Evolutionary conservation across 768 basidiomycete genomes (phyloP), one percentile per base, ranked within the genome.

Genomic region (Psilocybe cubensis): DNA sequence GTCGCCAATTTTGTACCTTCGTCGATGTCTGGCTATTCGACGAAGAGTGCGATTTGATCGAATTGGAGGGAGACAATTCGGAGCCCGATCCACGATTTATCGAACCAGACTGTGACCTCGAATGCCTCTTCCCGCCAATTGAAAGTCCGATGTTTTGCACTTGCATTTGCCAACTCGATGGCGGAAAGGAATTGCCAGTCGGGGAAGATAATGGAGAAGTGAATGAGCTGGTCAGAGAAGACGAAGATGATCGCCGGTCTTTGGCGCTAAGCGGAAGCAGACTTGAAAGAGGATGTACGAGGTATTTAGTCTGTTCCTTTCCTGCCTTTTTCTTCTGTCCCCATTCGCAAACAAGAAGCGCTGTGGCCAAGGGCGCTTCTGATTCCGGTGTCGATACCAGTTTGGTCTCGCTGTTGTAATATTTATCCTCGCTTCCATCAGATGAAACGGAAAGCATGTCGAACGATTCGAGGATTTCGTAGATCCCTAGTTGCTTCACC

Each of bases 401-500:
- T n/a, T 17, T 38, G 7, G 35, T 17, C n/a, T 38, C 35, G 8
- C 5, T 14, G 1, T 38, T n/a, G 2, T 38, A 1, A n/a, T 12
- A n/a, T 5, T 38, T 38, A 14, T 12, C 35, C 5, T 38, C 35
- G n/a, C 35, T 14, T 38, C 35, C 35, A 9, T 18, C 46, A 14
- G 18, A 28, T 17, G 46, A 29, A 5, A 17, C 27, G 18, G 28
- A 28, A 48, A 31, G 17, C 27, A 48, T 28, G 21, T 28, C 25
- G 18, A 48, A 48, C 8, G 46, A 28, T 20, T 59, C 49, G 47
- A 74, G 72, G n/a, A 62, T 59, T 20, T 65, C 54, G 53, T 75
- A 76, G 17, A 62, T 58, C 18, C 74, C 74, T 43, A 72, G 59
- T 38, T 73, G 69, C 60, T 66, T 71, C 40, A 72, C 52, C 27